Evolutionary conservation across 2,329 filamentous ascomycete species (phyloP), one percentile per base, ranked within the genome.

Genomic region (Penicillium janthinellum): DNA sequence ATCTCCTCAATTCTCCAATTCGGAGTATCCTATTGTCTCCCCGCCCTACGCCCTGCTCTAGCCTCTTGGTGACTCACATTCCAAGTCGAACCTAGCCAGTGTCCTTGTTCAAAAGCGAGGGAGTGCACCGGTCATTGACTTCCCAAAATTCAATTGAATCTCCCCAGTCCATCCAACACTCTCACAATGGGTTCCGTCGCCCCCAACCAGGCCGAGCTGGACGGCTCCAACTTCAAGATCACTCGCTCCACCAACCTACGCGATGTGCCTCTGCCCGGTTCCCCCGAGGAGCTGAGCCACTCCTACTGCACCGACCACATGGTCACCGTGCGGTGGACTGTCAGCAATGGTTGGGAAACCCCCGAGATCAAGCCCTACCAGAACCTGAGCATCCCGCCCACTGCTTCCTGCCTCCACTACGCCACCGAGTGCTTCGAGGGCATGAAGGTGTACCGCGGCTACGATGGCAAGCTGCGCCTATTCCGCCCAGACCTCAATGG

Each of bases 351-450:
- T 68, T 96, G 92, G 92, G 82, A 83, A 39, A 81, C 84, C 1
- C 92, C 92, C 1, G 83, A 89, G 68, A 83, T 96, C 59, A 85
- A 86, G 73, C 90, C 91, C 28, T 95, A 91, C 76, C 90, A 90
- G 0, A 89, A 90, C 11, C 79, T 96, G 55, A 83, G 83, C 63
- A 86, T 96, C 70, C 89, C 91, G 80, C 92, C 92, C 38, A 93
- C 89, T 4, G 90, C 91, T 14, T 90, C 88, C 3, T 87, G 88
- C 62, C 84, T 96, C 61, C 92, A 96, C 82, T 96, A 96, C 78
- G 92, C 91, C 11, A 96, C 91, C 50, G 90, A 94, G 77, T 96
- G 92, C 77, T 96, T 96, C 79, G 92, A 96, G 78, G 92, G 92
- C 12, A 83, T 88, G 79, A 96, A 96, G 78, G 86, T 86, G 48